phyloP scores from a whole-genome alignment of 345 rosid genomes.

The Iberis pinnata region DNA sequence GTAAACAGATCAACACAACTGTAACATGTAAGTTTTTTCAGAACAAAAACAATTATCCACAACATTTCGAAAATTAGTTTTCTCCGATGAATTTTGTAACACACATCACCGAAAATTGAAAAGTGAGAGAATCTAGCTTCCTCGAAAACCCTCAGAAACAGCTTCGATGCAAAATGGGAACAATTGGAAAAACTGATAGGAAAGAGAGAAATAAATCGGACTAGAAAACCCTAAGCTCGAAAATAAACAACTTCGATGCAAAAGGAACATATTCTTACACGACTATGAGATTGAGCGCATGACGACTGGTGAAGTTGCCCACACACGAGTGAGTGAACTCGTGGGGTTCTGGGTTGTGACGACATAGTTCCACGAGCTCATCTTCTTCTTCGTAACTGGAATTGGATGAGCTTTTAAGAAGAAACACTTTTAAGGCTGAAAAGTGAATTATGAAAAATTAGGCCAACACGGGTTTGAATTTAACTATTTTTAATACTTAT shows the following conservation, averaged over 20 bases:
- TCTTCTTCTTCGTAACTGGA: slow-evolving; percentile 1
- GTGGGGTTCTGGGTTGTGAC: slow-evolving; percentile 62
- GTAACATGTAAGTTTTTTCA: too few species aligned
- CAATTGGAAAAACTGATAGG: too few species aligned
- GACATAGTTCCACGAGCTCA: slow-evolving; percentile 48
- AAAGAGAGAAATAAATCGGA: background rate
- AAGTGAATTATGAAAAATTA: too few species aligned
- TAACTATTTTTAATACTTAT: too few species aligned
- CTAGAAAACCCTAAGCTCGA: slow-evolving; percentile 27
- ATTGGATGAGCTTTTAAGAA: too few species aligned
- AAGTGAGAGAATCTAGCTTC: slow-evolving; percentile 13
- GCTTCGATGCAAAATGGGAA: too few species aligned
- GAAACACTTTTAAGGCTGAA: too few species aligned
- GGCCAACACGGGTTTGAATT: too few species aligned
- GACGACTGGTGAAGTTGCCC: slow-evolving; percentile 91
- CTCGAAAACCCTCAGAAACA: slow-evolving; percentile 16
- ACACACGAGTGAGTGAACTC: slow-evolving; percentile 80
- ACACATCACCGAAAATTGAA: slow-evolving; percentile 1
- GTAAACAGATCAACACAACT: slow-evolving; percentile 26
- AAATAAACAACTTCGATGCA: slow-evolving; percentile 1
- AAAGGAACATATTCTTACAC: slow-evolving; percentile 48
- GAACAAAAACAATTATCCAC: too few species aligned
- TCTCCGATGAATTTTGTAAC: too few species aligned
- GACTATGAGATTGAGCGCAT: slow-evolving; percentile 84
- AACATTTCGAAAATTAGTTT: too few species aligned